Evolutionary conservation across 805 yeast genomes (phyloP), one percentile per base, ranked within the genome.

Genomic region (Barnettozyma vustinii): DNA sequence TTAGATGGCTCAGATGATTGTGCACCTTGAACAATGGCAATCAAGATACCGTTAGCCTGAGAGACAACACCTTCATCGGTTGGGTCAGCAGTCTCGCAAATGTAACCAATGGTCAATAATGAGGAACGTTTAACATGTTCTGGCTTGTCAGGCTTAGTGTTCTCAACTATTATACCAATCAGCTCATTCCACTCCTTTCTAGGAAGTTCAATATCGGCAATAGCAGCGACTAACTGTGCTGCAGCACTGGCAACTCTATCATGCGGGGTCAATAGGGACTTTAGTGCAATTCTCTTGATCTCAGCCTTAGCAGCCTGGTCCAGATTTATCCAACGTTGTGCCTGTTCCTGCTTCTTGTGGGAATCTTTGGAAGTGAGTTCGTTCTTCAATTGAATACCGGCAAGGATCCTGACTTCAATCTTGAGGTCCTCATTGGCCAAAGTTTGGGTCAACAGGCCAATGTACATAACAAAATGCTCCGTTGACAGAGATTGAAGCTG

Each of bases 21-120:
- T 4, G 96, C 97, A 56, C 98, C 98, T 72, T 94, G 98, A 42
- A 92, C 95, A 62, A 92, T 90, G 21, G 99, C 96, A 55, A 95
- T 90, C 56, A 94, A 75, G 49, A 94, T 89, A 47, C 96, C 96
- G 66, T 88, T 88, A 19, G 96, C 83, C 67, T 91, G 96, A 5
- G 87, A 75, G 9, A 84, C 81, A 53, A 92, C 83, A 30, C 83
- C 84, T 21, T 84, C 82, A 51, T 68, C 70, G 48, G 66, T 68
- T 25, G 97, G 94, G 64, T 94, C 96, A 5, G 96, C 92, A 52
- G 84, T 79, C 69, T 94, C 99, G 71, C 99, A 94, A 55, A 94
- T 92, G 68, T 89, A 94, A 48, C 99, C 99, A 60, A 94, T 87
- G 6, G 97, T 79, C 59, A 89, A 75, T 54, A 91, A 73, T 7